phyloP scores from a whole-genome alignment of 495 filamentous ascomycete species.

The Penicillium maclennaniae region DNA sequence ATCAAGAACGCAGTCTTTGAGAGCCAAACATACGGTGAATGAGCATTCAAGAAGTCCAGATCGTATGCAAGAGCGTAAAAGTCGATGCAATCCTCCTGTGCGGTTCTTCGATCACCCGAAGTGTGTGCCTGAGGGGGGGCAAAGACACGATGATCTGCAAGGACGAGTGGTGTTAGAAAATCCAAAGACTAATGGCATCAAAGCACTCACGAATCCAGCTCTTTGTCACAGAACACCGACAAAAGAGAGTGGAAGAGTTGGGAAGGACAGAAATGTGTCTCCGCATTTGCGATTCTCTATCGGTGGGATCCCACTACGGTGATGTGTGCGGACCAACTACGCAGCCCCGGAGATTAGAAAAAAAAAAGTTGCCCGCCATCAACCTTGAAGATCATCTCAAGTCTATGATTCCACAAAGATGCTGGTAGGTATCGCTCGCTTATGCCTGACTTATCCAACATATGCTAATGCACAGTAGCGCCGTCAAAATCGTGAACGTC shows the following conservation, averaged over 20 bases:
- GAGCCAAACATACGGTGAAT: slow-evolving; percentile 13
- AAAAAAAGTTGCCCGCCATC: slow-evolving; percentile 44
- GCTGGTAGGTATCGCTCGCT: slow-evolving; percentile 34
- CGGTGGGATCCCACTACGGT: slow-evolving; percentile 38
- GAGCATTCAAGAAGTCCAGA: background rate
- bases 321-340: slow-evolving; percentile 21
- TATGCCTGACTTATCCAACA: background rate
- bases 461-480: slow-evolving; percentile 37
- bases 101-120: slow-evolving; percentile 12
- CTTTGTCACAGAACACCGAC: slow-evolving; percentile 19
- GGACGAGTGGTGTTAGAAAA: background rate
- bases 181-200: background rate
- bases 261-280: slow-evolving; percentile 22
- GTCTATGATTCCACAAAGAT: slow-evolving; percentile 26
- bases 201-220: slow-evolving; percentile 16
- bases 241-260: slow-evolving; percentile 24
- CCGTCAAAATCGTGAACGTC: slow-evolving; percentile 76
- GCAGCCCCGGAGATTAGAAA: slow-evolving; percentile 37
- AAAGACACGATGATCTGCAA: slow-evolving; percentile 16
- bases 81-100: slow-evolving; percentile 25
- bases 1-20: slow-evolving; percentile 5
- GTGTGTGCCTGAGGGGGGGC: slow-evolving; percentile 29
- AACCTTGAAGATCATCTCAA: slow-evolving; percentile 5
- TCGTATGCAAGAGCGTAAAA: slow-evolving; percentile 29
- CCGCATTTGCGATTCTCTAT: slow-evolving; percentile 35